Evolutionary conservation across 1,284 basidiomycete genomes (phyloP).

Genomic region (Trametes versicolor): DNA sequence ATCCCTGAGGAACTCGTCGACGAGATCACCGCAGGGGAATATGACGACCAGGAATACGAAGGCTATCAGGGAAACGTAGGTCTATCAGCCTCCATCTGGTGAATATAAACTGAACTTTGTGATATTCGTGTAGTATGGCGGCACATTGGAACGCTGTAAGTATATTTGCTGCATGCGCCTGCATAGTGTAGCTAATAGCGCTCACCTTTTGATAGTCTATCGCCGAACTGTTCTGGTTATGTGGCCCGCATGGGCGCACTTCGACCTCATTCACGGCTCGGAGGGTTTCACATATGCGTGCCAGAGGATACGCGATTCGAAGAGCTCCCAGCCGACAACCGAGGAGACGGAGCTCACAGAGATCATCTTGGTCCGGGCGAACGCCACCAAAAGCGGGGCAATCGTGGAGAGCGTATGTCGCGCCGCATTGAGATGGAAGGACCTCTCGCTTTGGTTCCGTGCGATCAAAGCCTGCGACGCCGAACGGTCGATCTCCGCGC

Average conservation of each 20-base stretch:
- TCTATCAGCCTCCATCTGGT: constrained; percentile 23
- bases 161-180: neutral
- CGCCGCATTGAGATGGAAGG: constrained; percentile 16
- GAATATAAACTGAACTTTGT: neutral
- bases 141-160: neutral
- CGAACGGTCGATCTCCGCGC: neutral
- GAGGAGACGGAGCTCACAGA: constrained; percentile 23
- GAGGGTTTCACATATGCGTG: constrained; percentile 24
- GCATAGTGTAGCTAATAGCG: neutral
- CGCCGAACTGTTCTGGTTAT: constrained; percentile 53
- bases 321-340: neutral
- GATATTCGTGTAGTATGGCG: neutral
- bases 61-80: constrained; percentile 46
- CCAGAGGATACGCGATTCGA: constrained; percentile 15
- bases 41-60: constrained; percentile 53
- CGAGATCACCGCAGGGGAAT: constrained; percentile 43
- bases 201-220: constrained; percentile 47
- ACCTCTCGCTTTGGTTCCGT: constrained; percentile 1
- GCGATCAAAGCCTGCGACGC: constrained; percentile 2
- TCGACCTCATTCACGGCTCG: constrained; percentile 36
- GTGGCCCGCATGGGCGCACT: constrained; percentile 44
- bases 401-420: constrained; percentile 11
- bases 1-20: constrained; percentile 44
- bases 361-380: constrained; percentile 17
- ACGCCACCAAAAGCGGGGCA: neutral